A percentile compares a stretch with the other conserved stretches of the same genome.
phyloP scores from a whole-genome alignment of 2,329 filamentous ascomycete genomes.

The Xylariaceae sp. region DNA sequence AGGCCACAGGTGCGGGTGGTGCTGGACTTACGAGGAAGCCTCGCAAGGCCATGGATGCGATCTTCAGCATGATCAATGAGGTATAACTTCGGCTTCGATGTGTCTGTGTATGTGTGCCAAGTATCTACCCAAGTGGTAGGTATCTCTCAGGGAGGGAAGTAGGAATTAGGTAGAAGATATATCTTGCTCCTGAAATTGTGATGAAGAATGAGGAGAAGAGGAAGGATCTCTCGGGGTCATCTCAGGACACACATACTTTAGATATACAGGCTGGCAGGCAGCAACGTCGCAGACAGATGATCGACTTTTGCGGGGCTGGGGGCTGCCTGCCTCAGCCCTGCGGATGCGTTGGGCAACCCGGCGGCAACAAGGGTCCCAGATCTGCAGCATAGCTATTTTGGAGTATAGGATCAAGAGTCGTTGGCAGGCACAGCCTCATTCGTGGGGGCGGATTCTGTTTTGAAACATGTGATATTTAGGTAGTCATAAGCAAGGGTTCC shows the following conservation, averaged over 20 bases:
- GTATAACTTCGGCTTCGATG: neutral
- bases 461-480: too few relatives aligned
- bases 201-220: neutral
- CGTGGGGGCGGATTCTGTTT: too few relatives aligned
- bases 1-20: too few relatives aligned
- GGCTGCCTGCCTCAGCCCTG: neutral
- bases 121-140: neutral
- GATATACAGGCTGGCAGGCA: neutral
- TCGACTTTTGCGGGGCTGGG: too few relatives aligned
- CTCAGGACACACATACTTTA: too few relatives aligned
- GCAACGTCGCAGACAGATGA: too few relatives aligned
- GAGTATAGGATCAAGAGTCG: neutral
- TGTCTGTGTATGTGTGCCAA: neutral
- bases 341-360: neutral
- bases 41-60: slow-evolving; percentile 14
- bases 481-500: too few relatives aligned
- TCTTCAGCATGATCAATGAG: slow-evolving; percentile 14
- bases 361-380: neutral
- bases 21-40: slow-evolving; percentile 17
- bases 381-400: neutral
- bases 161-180: neutral
- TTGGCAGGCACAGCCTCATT: too few relatives aligned
- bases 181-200: neutral
- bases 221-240: neutral
- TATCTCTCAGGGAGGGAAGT: neutral